Evolutionary conservation across 768 basidiomycete genomes (phyloP).

Genomic region (Amanita phalloides): DNA sequence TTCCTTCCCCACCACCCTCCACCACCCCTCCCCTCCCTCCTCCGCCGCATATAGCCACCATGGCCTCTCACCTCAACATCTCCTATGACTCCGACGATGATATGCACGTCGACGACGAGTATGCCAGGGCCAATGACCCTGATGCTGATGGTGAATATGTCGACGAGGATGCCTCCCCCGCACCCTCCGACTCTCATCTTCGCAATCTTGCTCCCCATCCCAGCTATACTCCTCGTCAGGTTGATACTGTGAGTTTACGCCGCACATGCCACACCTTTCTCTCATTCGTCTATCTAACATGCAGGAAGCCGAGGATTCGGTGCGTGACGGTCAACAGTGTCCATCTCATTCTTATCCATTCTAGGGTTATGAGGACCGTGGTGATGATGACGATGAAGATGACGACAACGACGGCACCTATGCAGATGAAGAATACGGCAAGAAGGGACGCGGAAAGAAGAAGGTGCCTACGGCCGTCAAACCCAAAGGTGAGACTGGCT

Average conservation of each 20-base stretch:
- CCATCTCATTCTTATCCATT: slow-evolving; percentile 12
- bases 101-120: slow-evolving; percentile 65
- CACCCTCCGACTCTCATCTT: slow-evolving; percentile 23
- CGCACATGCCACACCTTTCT: slow-evolving; percentile 6
- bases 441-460: slow-evolving; percentile 59
- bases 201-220: slow-evolving; percentile 16
- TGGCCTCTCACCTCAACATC: slow-evolving; percentile 36
- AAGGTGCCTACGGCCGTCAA: slow-evolving; percentile 49
- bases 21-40: slow-evolving; percentile 13
- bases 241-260: slow-evolving; percentile 28
- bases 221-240: slow-evolving; percentile 15
- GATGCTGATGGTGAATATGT: slow-evolving; percentile 57
- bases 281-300: slow-evolving; percentile 6
- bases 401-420: slow-evolving; percentile 71
- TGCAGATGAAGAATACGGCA: slow-evolving; percentile 65
- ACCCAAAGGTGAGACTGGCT: slow-evolving; percentile 41
- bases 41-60: slow-evolving; percentile 17
- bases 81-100: slow-evolving; percentile 53
- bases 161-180: slow-evolving; percentile 37
- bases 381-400: slow-evolving; percentile 45
- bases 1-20: slow-evolving; percentile 24
- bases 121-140: slow-evolving; percentile 38
- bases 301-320: slow-evolving; percentile 50
- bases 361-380: slow-evolving; percentile 44
- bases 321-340: slow-evolving; percentile 20